Conservation (phyloP, 139 green algal species). For the Auxenochlorella protothecoides region DNA sequence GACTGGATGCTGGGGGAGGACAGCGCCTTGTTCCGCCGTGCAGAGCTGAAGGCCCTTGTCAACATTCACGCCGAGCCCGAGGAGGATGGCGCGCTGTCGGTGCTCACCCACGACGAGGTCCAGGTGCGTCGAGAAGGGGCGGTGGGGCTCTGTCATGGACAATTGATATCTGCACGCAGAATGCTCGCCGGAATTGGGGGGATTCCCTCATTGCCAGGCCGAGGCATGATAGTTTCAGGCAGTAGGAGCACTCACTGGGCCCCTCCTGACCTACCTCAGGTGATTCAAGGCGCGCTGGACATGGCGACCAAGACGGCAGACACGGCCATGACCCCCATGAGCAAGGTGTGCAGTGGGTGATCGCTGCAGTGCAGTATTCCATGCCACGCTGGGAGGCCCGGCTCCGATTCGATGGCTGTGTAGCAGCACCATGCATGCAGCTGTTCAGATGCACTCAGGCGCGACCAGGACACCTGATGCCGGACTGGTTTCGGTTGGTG, state of each 20-base stretch:
- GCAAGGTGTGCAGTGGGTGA: constrained; percentile 26
- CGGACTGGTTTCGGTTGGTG: constrained; percentile 1
- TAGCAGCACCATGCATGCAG: background rate
- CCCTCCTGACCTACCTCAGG: background rate
- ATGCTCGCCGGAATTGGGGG: too few species aligned
- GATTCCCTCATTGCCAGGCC: too few species aligned
- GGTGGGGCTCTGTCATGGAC: too few species aligned
- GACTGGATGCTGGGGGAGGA: constrained; percentile 40
- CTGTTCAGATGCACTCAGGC: background rate
- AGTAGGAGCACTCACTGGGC: too few species aligned
- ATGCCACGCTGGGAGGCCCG: too few species aligned
- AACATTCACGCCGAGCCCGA: constrained; percentile 23
- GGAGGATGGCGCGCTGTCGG: constrained; percentile 6
- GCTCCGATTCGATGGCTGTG: background rate
- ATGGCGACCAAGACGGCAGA: constrained; percentile 40
- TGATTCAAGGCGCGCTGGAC: constrained; percentile 51
- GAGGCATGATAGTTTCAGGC: too few species aligned
- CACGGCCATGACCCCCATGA: constrained; percentile 43
- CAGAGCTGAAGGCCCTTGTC: constrained; percentile 33
- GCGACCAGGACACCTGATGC: background rate
- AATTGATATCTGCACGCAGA: too few species aligned
- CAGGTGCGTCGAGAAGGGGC: background rate
- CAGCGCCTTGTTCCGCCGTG: constrained; percentile 26
- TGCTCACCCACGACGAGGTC: constrained; percentile 14
- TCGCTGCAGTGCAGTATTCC: background rate